Conservation (phyloP, 2,329 filamentous ascomycete species). For the Fusarium dimerum region DNA sequence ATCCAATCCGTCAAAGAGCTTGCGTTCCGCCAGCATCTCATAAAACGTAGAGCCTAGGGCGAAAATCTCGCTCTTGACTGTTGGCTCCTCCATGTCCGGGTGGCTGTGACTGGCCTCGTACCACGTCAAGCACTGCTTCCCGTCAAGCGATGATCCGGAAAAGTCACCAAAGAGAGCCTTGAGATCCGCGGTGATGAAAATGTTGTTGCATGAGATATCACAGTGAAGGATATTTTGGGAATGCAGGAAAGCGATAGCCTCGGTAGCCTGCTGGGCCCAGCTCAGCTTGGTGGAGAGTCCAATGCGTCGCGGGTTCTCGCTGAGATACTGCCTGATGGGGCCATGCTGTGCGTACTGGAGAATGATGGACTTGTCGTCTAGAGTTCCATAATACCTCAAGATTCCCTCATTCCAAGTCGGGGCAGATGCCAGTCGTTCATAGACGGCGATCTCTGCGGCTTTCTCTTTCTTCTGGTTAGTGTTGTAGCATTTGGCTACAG, state of each 20-base stretch:
- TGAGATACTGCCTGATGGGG: neutral
- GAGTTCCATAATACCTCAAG: too few species aligned
- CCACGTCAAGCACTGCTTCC: neutral
- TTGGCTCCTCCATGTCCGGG: neutral
- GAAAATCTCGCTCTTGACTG: neutral
- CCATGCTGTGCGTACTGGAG: neutral
- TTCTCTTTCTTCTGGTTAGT: too few species aligned
- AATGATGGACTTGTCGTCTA: neutral
- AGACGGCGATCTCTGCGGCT: too few species aligned
- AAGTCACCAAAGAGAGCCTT: neutral
- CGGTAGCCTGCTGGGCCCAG: neutral
- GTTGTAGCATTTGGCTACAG: too few species aligned
- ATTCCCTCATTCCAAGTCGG: too few species aligned
- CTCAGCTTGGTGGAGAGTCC: neutral
- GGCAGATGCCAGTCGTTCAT: too few species aligned
- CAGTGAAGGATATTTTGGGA: neutral
- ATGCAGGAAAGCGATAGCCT: neutral
- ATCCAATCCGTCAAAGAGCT: neutral
- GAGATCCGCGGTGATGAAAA: neutral
- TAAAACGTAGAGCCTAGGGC: constrained; percentile 2
- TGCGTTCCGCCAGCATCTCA: neutral
- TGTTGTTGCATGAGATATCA: constrained; percentile 1
- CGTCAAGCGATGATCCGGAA: constrained; percentile 1
- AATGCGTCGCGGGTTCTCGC: neutral
- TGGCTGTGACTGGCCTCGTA: neutral